These are phyloP conservation scores for Litsea cubeba DNA, from an alignment of 164 flowering plant species.

Conservation along the genomic window DNA sequence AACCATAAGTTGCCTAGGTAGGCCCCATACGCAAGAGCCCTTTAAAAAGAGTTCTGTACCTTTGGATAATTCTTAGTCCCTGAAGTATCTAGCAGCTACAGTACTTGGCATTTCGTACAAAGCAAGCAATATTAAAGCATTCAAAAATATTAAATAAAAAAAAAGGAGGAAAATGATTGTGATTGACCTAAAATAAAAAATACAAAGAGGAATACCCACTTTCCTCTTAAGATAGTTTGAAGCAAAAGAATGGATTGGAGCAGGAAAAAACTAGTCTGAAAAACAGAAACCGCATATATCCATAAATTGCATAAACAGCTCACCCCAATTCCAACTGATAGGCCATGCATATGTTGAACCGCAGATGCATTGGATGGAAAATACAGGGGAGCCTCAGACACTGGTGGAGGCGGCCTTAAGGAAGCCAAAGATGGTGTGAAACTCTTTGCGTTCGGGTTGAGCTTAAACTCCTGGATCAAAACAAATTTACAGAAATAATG, in stretches of 20 bases:
- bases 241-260: neutral
- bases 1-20: too few species aligned
- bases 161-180: too few species aligned
- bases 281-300: neutral
- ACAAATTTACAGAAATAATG: constrained; percentile 3
- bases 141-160: too few species aligned
- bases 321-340: constrained; percentile 81
- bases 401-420: constrained; percentile 66
- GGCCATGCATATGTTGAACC: constrained; percentile 62
- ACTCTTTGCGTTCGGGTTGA: constrained; percentile 95
- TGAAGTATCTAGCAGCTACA: too few species aligned
- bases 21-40: too few species aligned
- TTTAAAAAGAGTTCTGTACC: too few species aligned
- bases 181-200: too few species aligned
- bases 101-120: too few species aligned
- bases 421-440: constrained; percentile 60
- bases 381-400: constrained; percentile 71
- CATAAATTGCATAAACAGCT: constrained; percentile 18
- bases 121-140: too few species aligned
- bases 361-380: constrained; percentile 45
- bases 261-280: neutral
- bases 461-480: constrained; percentile 73
- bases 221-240: neutral
- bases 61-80: too few species aligned
- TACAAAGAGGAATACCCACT: too few species aligned